Percentiles rank a stretch among this genome's conserved stretches.
These are phyloP conservation scores for Allantophomopsis lycopodina DNA, from an alignment of 2,329 filamentous ascomycete species.

Conservation along the genomic window DNA sequence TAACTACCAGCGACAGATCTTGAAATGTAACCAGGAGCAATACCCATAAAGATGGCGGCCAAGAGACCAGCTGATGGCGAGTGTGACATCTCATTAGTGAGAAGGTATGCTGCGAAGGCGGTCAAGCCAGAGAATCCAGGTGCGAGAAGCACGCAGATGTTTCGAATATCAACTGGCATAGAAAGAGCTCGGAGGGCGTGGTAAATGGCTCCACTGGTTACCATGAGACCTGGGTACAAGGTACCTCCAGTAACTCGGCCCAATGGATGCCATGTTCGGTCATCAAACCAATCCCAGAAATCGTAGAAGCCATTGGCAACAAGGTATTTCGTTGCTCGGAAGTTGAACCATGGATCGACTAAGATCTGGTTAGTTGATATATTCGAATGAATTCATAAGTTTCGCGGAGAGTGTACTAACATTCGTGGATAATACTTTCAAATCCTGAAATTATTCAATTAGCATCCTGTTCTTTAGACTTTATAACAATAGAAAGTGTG, in stretches of 20 bases:
- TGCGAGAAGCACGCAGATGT: slow-evolving; percentile 94
- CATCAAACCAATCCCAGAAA: slow-evolving; percentile 99
- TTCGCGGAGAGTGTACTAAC: slow-evolving; percentile 40
- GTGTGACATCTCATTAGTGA: slow-evolving; percentile 95
- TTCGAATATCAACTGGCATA: slow-evolving; percentile 93
- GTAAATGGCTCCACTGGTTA: slow-evolving; percentile 95
- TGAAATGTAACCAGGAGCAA: slow-evolving; percentile 93
- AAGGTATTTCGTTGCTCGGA: slow-evolving; percentile 94
- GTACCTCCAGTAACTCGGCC: slow-evolving; percentile 97
- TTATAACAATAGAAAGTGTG: too few species aligned
- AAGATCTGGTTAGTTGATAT: slow-evolving; percentile 19
- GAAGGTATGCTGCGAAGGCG: slow-evolving; percentile 81
- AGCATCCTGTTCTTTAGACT: background rate
- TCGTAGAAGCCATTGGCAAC: slow-evolving; percentile 95
- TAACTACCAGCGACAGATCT: slow-evolving; percentile 96
- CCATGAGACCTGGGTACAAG: slow-evolving; percentile 97
- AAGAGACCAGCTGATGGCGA: slow-evolving; percentile 90
- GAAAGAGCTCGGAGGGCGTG: slow-evolving; percentile 80
- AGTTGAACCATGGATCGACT: slow-evolving; percentile 99
- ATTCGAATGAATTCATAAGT: slow-evolving; percentile 11
- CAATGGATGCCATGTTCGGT: slow-evolving; percentile 98
- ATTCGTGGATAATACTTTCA: slow-evolving; percentile 99
- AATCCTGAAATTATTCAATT: slow-evolving; percentile 48
- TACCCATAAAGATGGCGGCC: slow-evolving; percentile 93
- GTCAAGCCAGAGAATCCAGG: slow-evolving; percentile 91